phyloP scores from a whole-genome alignment of 1,284 basidiomycete species.

The Vanrija pseudolonga region DNA sequence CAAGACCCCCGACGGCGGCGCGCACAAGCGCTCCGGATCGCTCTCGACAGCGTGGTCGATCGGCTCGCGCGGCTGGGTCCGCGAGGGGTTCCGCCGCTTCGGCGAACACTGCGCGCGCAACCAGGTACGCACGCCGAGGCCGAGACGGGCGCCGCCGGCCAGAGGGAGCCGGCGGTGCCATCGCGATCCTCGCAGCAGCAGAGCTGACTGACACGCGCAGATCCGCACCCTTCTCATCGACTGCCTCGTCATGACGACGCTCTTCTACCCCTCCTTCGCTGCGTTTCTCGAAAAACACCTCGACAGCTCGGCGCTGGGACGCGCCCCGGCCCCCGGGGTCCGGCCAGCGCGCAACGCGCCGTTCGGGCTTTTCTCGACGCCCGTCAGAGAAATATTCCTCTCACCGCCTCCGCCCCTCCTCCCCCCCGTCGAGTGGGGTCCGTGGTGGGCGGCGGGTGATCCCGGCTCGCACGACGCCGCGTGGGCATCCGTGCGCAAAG shows the following conservation, averaged over 20 bases:
- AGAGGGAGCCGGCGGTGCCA: no score
- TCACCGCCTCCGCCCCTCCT: constrained; percentile 1
- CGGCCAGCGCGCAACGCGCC: no score
- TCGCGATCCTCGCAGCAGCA: not conserved
- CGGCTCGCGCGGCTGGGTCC: constrained; percentile 24
- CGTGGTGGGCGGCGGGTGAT: not conserved
- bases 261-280: constrained; percentile 87
- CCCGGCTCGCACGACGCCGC: constrained; percentile 30
- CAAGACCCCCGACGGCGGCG: not conserved
- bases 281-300: constrained; percentile 59
- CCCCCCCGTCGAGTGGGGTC: constrained; percentile 2
- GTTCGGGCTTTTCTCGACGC: no score
- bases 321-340: no score
- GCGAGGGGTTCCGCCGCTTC: constrained; percentile 40
- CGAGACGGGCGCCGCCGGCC: not conserved
- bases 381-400: no score
- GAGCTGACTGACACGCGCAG: constrained; percentile 63
- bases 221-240: constrained; percentile 91
- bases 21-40: not conserved
- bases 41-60: not conserved
- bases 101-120: constrained; percentile 49
- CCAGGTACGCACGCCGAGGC: constrained; percentile 31
- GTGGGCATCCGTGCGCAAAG: constrained; percentile 39
- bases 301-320: no score
- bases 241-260: constrained; percentile 88